Evolutionary conservation across 2,329 filamentous ascomycete species (phyloP), one percentile per base, ranked within the genome.

Genomic region (Zymoseptoria tritici): DNA sequence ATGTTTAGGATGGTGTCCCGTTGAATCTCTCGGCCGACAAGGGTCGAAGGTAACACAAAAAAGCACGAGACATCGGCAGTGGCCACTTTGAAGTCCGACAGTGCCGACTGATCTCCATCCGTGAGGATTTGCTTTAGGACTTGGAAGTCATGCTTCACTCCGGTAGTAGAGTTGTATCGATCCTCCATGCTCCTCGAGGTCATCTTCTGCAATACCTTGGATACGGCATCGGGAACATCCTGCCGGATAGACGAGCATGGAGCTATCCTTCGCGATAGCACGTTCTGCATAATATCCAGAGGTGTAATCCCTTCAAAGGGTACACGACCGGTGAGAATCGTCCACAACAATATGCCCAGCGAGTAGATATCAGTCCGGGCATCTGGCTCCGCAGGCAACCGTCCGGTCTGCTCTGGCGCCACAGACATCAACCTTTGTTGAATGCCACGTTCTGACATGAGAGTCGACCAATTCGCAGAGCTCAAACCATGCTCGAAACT

Each of bases 311-410:
- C 93, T 42, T 88, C 86, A 65, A 94, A 96, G 0, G 91, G 88
- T 2, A 89, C 84, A 67, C 87, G 84, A 26, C 91, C 90, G 1
- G 90, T 89, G 52, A 96, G 78, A 69, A 95, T 83, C 8, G 84
- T 90, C 88, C 91, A 97, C 73, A 97, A 93, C 1, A 97, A 75
- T 49, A 97, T 86, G 3, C 93, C 93, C 0, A 97, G 78, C 0
- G 90, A 92, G 76, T 97, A 97, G 31, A 97, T 95, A 73, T 97
- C 93, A 16, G 93, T 97, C 49, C 93, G 84, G 51, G 84, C 90
- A 74, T 97, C 93, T 1, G 93, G 93, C 73, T 97, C 92, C 3
- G 90, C 91, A 2, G 91, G 90, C 83, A 97, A 88, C 20, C 93
- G 86, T 13, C 93, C 93, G 2, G 93, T 97, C 77, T 97, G 93